These are phyloP conservation scores for Escallonia herrerae DNA, from an alignment of 129 eudicot species.

Conservation along the genomic window DNA sequence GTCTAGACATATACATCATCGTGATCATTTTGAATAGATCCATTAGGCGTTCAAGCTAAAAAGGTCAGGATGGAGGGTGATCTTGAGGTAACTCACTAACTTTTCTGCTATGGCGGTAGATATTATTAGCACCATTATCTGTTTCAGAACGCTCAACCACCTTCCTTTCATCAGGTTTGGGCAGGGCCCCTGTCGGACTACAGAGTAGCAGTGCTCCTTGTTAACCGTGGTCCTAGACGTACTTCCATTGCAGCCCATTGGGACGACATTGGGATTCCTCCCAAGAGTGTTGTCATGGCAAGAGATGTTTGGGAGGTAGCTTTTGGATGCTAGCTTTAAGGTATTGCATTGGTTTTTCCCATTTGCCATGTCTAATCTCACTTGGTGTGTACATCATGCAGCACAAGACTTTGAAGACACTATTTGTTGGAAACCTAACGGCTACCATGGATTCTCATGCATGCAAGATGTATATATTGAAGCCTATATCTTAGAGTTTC, in stretches of 20 bases:
- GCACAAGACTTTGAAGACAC: constrained; percentile 51
- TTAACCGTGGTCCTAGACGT: constrained; percentile 49
- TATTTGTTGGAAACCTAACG: constrained; percentile 38
- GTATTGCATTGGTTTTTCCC: neutral
- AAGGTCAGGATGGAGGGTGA: constrained; percentile 77
- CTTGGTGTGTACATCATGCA: constrained; percentile 13
- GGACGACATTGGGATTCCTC: constrained; percentile 92
- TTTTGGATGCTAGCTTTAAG: neutral
- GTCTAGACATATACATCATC: neutral
- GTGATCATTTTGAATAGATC: constrained; percentile 31
- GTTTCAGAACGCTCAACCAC: neutral
- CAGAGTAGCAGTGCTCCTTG: constrained; percentile 74
- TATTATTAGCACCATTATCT: neutral
- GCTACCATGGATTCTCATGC: constrained; percentile 49
- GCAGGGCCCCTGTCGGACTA: constrained; percentile 77
- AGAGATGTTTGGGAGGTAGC: constrained; percentile 90
- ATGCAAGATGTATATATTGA: constrained; percentile 67
- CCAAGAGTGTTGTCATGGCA: constrained; percentile 30
- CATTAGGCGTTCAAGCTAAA: constrained; percentile 84
- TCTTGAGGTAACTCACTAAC: constrained; percentile 46
- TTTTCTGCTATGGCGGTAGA: neutral
- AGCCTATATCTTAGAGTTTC: constrained; percentile 39
- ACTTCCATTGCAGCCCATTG: constrained; percentile 58
- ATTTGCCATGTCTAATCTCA: neutral
- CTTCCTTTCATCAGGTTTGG: constrained; percentile 54